A percentile compares a stretch with the other conserved stretches of the same genome.
phyloP scores from a whole-genome alignment of 768 basidiomycete genomes.

The Boletales sp. region DNA sequence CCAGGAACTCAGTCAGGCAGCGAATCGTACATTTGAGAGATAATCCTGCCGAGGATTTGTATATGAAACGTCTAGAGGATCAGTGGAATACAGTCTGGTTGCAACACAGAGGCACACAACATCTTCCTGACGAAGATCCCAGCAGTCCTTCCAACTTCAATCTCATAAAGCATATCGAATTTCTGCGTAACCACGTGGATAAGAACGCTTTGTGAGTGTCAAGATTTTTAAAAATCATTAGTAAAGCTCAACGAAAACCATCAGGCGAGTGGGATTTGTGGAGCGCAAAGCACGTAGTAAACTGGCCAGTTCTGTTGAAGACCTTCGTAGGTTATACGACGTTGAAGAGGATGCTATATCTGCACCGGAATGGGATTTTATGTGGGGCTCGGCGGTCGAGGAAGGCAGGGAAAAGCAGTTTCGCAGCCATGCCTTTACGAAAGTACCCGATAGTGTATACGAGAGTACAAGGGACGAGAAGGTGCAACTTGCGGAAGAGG shows the following conservation, averaged over 20 bases:
- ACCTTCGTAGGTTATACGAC: constrained; percentile 46
- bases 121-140: constrained; percentile 70
- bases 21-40: constrained; percentile 60
- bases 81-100: constrained; percentile 79
- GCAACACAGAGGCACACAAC: constrained; percentile 60
- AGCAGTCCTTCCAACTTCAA: constrained; percentile 70
- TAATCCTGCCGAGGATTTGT: constrained; percentile 64
- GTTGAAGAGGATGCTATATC: constrained; percentile 42
- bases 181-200: constrained; percentile 76
- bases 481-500: constrained; percentile 58
- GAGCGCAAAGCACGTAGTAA: constrained; percentile 36
- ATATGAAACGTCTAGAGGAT: constrained; percentile 75
- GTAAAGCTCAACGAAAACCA: constrained; percentile 10
- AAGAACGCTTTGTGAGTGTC: constrained; percentile 78
- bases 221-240: neutral
- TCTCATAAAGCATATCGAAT: constrained; percentile 75
- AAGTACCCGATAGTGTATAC: constrained; percentile 32
- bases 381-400: constrained; percentile 70
- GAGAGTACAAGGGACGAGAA: constrained; percentile 30
- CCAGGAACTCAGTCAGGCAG: constrained; percentile 67
- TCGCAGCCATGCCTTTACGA: constrained; percentile 53
- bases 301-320: constrained; percentile 44
- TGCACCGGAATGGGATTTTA: constrained; percentile 62
- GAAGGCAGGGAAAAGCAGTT: constrained; percentile 73
- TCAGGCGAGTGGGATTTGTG: constrained; percentile 61